Base-by-base conservation (phyloP, 495 filamentous ascomycete genomes). In the Penicillium manginii region DNA sequence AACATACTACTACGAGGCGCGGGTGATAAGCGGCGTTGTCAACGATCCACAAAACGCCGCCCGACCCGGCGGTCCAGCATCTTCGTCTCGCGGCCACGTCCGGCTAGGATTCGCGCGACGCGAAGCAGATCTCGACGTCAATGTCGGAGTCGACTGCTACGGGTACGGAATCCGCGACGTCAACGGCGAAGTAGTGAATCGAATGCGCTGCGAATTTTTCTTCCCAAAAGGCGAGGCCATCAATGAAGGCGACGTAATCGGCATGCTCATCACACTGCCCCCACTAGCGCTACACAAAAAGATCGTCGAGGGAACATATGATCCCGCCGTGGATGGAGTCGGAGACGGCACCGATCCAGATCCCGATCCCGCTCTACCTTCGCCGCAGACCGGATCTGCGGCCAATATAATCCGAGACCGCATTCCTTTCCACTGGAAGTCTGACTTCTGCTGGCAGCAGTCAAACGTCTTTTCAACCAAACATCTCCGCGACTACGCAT, bases 61-160 rank as follows among this genome's bases (percentile, higher is more conserved):
- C n/a, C 54, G 58, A 2, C 74, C 74, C 39, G 58, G 67, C 2
- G 78, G 73, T 32, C 65, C 76, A 14, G 64, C 74, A 4, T 49
- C 62, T 19, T 58, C 76, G 2, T 64, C 74, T n/a, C 76, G 78
- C 52, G 91, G 90, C 32, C 92, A 98, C 72, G 88, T 97, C 10
- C 86, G 96, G 12, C 81, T 98, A 52, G 96, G 96, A 2, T 97
- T 91, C 73, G 92, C 94, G 1, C 78, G 96, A 53, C 82, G 93
- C 32, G 96, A 99, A 65, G 92, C 93, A 10, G 91, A 91, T 17
- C 78, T 97, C 3, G 96, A 98, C 64, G 90, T 91, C 14, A 94
- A 96, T 10, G 91, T 97, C 12, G 96, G 96, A 0, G 96, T 93
- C 63, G 94, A 99, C 70, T 92, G 91, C 33, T 98, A 98, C 71